These are phyloP conservation scores for Fusarium palustre DNA, from an alignment of 2,329 filamentous ascomycete genomes.

Conservation along the genomic window DNA sequence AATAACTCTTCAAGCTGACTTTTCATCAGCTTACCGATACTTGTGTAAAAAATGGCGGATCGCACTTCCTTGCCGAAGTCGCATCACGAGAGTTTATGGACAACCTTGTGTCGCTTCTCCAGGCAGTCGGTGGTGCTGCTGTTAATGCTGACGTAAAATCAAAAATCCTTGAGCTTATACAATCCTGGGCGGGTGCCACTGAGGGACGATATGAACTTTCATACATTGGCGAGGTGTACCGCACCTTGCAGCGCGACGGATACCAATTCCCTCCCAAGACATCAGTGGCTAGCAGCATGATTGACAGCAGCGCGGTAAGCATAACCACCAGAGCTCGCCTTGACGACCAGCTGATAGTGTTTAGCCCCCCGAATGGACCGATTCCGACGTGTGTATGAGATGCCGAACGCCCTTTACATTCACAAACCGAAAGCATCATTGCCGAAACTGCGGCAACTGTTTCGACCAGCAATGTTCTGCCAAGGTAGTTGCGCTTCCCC, in stretches of 20 bases:
- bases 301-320: conserved; percentile 93
- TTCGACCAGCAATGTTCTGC: conserved; percentile 96
- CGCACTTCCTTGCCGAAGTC: conserved; percentile 94
- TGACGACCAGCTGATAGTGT: conserved; percentile 14
- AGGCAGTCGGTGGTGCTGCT: conserved; percentile 78
- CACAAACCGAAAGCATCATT: conserved; percentile 98
- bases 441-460: conserved; percentile 96
- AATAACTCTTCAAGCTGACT: conserved; percentile 26
- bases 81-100: conserved; percentile 99
- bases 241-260: conserved; percentile 82
- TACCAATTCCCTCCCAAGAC: conserved; percentile 89
- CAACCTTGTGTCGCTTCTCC: conserved; percentile 89
- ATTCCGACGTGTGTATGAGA: conserved; percentile 98
- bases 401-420: conserved; percentile 96
- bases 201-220: conserved; percentile 84
- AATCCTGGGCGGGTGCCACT: conserved; percentile 91
- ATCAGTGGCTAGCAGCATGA: conserved; percentile 94
- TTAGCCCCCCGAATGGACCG: conserved; percentile 94
- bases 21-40: conserved; percentile 84
- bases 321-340: not conserved
- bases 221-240: conserved; percentile 92
- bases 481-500: conserved; percentile 88
- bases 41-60: conserved; percentile 97
- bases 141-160: conserved; percentile 86
- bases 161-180: conserved; percentile 93